Evolutionary conservation across 306 rosid species (phyloP), one percentile per base, ranked within the genome.

Genomic region (Hylodesmum podocarpum): DNA sequence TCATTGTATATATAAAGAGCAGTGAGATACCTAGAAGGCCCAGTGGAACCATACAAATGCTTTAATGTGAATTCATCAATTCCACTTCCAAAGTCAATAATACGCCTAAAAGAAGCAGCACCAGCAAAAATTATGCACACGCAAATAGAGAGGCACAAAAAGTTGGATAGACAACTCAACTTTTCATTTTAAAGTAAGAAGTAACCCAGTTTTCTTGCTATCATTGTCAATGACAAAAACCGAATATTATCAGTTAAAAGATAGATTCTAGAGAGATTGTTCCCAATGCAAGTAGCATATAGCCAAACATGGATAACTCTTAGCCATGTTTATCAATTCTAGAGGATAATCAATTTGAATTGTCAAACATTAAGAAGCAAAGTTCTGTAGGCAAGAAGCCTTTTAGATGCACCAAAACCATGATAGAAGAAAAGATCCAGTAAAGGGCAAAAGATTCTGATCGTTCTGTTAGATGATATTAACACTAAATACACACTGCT

Each of bases 71-170:
- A 95, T 72, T 85, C 96, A 41, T 95, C 98, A 78, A 92, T 65
- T 74, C 93, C 95, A 86, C 98, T 92, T 82, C 98, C 98, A 24
- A 95, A 92, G 89, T 95, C 98, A 39, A 95, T 95, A 70, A 87
- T 79, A 21, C 86, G 88, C 86, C 88, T 87, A 59, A 67, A 40
- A 21, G 57, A 76, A 81, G 59, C 13, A 55, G 61, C 36, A 69
- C 46, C 34, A 59, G 44, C 41, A 70, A 49, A 70, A 49, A 58
- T 61, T 31, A 64, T 21, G 59, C 58, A 49, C 28, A 14, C 1
- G 39, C 2, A 66, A 15, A 40, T 1, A 62, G 41, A 10, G 24
- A n/a, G 40, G 44, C 49, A 11, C 66, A 71, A 34, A 76, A 37
- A 76, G 11, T 36, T 34, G 55, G 61, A 70, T 63, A 31, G 64